These are phyloP conservation scores for Phialophora chinensis DNA, from an alignment of 2,329 filamentous ascomycete genomes.

Conservation along the genomic window DNA sequence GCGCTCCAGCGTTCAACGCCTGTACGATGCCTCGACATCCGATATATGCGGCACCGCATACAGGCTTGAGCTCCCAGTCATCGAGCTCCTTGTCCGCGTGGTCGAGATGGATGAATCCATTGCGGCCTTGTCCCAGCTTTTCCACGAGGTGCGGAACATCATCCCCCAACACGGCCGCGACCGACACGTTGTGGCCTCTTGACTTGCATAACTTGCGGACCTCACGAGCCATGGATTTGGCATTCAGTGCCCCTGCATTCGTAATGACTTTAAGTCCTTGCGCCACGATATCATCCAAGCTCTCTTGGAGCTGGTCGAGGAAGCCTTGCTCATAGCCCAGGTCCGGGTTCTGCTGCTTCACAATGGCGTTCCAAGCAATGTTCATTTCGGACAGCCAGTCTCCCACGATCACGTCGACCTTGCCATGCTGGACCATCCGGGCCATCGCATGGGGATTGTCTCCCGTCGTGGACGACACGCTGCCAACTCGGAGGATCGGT, in stretches of 20 bases:
- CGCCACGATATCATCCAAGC: slow-evolving; percentile 16
- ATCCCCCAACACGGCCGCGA: slow-evolving; percentile 17
- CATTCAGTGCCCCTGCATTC: slow-evolving; percentile 39
- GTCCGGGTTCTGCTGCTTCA: slow-evolving; percentile 30
- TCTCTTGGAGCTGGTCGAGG: slow-evolving; percentile 37
- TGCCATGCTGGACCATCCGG: slow-evolving; percentile 15
- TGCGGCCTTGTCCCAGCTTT: neutral
- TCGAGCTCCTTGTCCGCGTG: slow-evolving; percentile 4
- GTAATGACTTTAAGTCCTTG: slow-evolving; percentile 34
- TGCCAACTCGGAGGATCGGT: slow-evolving; percentile 8
- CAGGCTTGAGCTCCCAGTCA: slow-evolving; percentile 19
- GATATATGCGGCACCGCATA: slow-evolving; percentile 51
- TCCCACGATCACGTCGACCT: slow-evolving; percentile 48
- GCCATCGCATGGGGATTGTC: slow-evolving; percentile 15
- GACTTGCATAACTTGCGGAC: slow-evolving; percentile 16
- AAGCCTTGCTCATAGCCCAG: slow-evolving; percentile 41
- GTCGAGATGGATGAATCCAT: slow-evolving; percentile 11
- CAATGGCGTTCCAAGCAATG: slow-evolving; percentile 42
- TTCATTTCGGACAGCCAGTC: slow-evolving; percentile 50
- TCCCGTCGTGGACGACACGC: slow-evolving; percentile 15
- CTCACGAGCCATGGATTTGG: slow-evolving; percentile 10
- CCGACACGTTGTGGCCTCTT: slow-evolving; percentile 2
- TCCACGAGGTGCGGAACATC: slow-evolving; percentile 15
- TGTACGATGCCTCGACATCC: slow-evolving; percentile 52
- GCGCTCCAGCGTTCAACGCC: slow-evolving; percentile 41